Evolutionary conservation across 1,284 basidiomycete genomes (phyloP), one percentile per base, ranked within the genome.

Genomic region (Austroboletus rostrupii): DNA sequence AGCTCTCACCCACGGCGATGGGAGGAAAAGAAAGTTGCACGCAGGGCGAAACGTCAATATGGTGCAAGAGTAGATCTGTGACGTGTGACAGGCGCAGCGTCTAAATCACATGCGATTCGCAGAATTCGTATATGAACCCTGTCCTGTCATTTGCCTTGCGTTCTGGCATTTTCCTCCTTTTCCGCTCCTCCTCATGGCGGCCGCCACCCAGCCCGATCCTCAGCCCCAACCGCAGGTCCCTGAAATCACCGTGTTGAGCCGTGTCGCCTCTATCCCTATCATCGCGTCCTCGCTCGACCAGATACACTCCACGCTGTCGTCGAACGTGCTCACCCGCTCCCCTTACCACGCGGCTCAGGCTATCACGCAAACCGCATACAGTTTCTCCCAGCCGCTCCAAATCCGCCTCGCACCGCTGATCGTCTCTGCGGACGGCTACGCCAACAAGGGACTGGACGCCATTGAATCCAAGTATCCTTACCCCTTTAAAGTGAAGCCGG

Each of bases 401-500:
- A 70, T 74, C 46, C 77, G 75, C 49, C 69, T 90, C 28, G 81
- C 81, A 0, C 85, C 88, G 17, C 64, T 87, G 38, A 75, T 89
- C 57, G 69, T 72, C 36, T 75, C 77, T 45, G 85, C 79, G 8
- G 81, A 90, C 59, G 77, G 68, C 21, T 72, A 72, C 52, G 87
- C 85, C 17, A 87, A 88, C 75, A 83, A 80, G 70, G 84, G 79
- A 21, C 74, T 89, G 44, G 87, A 90, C 61, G 79, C 66, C n/a
- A 83, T 90, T 46, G 76, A 89, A 70, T 73, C 76, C 45, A 77
- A 79, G 40, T 87, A 82, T 63, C 88, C 87, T 12, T 86, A 84
- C 64, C 80, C 87, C 6, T 90, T 90, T 76, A 73, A 80, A 53
- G 79, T 79, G 11, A 80, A 80, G 56, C 81, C 86, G 3, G 83